phyloP scores from a whole-genome alignment of 2,329 filamentous ascomycete genomes.

The Pseudocercospora eumusae region DNA sequence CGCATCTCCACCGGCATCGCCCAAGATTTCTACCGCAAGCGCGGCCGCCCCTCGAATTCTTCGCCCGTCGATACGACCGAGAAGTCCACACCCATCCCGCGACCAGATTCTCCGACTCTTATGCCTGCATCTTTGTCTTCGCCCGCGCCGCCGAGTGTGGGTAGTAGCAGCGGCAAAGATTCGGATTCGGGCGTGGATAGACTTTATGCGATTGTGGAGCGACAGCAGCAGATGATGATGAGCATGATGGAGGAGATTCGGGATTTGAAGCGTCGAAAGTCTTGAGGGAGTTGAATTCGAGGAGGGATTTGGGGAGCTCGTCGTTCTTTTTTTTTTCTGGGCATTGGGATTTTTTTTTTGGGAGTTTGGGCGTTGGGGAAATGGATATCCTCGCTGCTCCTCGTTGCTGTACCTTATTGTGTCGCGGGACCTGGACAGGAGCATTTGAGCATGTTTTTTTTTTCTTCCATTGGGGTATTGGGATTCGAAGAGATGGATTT shows the following conservation, averaged over 20 bases:
- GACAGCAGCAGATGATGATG: conserved; percentile 22
- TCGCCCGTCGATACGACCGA: conserved; percentile 19
- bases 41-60: not conserved
- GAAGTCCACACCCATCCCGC: conserved; percentile 12
- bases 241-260: conserved; percentile 26
- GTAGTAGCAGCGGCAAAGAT: not conserved
- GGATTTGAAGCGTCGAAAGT: conserved; percentile 13
- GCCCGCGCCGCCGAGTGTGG: not conserved
- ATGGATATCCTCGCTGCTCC: not conserved
- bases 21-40: conserved; percentile 29
- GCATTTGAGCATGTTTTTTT: not conserved
- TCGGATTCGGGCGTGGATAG: conserved; percentile 7
- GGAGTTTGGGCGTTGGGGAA: not conserved
- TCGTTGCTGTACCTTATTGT: not conserved
- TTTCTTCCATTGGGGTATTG: not conserved
- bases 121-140: not conserved
- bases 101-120: conserved; percentile 9
- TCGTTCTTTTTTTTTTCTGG: too few relatives aligned
- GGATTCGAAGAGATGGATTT: not conserved
- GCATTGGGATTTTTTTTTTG: too few relatives aligned
- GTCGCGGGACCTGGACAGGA: too few relatives aligned
- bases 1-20: conserved; percentile 29
- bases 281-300: too few relatives aligned
- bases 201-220: conserved; percentile 18
- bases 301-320: too few relatives aligned